These are phyloP conservation scores for Zasmidium angulare DNA, from an alignment of 2,329 filamentous ascomycete species.

Conservation along the genomic window DNA sequence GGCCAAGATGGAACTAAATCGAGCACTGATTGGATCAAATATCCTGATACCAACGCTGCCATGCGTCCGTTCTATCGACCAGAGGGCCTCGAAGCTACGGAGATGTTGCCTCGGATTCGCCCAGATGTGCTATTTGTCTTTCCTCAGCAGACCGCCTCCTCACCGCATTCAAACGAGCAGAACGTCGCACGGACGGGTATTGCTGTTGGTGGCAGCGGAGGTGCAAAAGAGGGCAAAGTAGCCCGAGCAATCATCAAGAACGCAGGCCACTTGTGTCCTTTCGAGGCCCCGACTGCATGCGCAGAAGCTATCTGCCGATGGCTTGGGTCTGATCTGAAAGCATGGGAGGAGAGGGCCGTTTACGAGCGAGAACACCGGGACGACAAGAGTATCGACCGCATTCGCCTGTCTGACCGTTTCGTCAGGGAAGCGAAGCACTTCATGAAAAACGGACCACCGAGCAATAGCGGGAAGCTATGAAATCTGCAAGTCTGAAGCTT, in stretches of 20 bases:
- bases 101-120: background rate
- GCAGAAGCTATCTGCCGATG: background rate
- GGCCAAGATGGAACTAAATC: background rate
- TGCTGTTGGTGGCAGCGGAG: background rate
- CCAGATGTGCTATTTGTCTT: background rate
- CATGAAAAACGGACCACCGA: background rate
- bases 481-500: too few relatives aligned
- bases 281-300: background rate
- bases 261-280: slow-evolving; percentile 1
- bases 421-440: background rate
- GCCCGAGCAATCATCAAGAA: background rate
- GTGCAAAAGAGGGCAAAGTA: background rate
- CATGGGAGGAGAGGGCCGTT: background rate
- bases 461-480: background rate
- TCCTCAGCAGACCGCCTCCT: background rate
- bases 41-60: background rate
- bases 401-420: background rate
- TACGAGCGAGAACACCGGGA: background rate
- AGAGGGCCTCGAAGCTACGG: background rate
- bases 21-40: background rate
- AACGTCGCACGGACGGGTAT: background rate
- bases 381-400: background rate
- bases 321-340: slow-evolving; percentile 1
- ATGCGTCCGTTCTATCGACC: background rate
- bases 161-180: background rate